Evolutionary conservation across 169 alveolate species (phyloP).

Genomic region (Plasmodium gallinaceum): DNA sequence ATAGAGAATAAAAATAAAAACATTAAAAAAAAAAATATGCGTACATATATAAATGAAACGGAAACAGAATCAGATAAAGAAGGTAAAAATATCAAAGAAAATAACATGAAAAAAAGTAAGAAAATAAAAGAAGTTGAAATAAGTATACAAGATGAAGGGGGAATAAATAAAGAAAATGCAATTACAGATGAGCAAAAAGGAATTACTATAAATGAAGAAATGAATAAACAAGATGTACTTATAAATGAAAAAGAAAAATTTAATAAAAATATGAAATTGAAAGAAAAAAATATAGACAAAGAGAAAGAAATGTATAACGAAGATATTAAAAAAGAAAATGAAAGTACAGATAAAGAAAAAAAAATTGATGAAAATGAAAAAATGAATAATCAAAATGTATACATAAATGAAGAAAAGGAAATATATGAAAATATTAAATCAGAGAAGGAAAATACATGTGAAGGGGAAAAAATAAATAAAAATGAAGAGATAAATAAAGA

Average conservation of each 20-base stretch:
- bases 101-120: background rate
- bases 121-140: background rate
- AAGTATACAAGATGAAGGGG: background rate
- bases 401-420: background rate
- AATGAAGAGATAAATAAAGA: background rate
- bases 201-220: background rate
- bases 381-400: background rate
- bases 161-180: conserved; percentile 4
- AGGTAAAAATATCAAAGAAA: background rate
- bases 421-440: background rate
- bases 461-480: background rate
- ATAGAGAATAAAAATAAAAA: background rate
- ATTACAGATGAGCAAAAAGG: background rate
- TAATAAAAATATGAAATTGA: background rate
- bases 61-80: conserved; percentile 1
- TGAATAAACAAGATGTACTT: conserved; percentile 1
- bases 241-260: background rate
- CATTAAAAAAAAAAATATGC: background rate
- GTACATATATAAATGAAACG: background rate
- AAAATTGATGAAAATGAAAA: background rate
- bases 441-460: background rate
- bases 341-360: background rate
- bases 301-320: background rate
- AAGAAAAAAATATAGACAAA: background rate
- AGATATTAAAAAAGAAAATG: background rate